Evolutionary conservation across 306 rosid genomes (phyloP).

Genomic region (Delonix regia): DNA sequence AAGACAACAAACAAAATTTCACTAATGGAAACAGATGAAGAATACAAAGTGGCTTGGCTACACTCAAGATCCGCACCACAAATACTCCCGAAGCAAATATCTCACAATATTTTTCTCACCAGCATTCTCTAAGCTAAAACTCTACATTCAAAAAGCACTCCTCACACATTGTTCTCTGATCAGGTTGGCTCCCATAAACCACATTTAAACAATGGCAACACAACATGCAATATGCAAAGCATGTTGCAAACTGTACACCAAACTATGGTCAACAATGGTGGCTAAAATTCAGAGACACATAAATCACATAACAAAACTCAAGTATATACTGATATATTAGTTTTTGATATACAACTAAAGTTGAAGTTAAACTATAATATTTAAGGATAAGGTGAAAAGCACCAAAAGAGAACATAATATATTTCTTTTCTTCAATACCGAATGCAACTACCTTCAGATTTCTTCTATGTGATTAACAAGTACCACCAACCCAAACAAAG

Average conservation of each 20-base stretch:
- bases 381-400: not conserved
- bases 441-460: not conserved
- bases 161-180: not conserved
- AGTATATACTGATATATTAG: not conserved
- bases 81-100: not conserved
- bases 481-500: not conserved
- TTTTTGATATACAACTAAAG: not conserved
- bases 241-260: not conserved
- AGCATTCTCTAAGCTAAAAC: not conserved
- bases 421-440: conserved; percentile 7
- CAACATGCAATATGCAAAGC: not conserved
- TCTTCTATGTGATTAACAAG: conserved; percentile 8
- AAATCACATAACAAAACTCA: not conserved
- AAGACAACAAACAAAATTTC: not conserved
- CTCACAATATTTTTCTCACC: not conserved
- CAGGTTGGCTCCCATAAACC: not conserved
- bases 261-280: not conserved
- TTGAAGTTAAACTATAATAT: not conserved
- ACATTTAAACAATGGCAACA: not conserved
- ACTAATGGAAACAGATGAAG: not conserved
- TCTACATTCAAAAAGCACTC: not conserved
- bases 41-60: not conserved
- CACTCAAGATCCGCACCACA: not conserved
- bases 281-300: not conserved
- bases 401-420: conserved; percentile 14